Evolutionary conservation across 108 stramenopile genomes (phyloP).

Genomic region (Cylindrotheca fusiformis): DNA sequence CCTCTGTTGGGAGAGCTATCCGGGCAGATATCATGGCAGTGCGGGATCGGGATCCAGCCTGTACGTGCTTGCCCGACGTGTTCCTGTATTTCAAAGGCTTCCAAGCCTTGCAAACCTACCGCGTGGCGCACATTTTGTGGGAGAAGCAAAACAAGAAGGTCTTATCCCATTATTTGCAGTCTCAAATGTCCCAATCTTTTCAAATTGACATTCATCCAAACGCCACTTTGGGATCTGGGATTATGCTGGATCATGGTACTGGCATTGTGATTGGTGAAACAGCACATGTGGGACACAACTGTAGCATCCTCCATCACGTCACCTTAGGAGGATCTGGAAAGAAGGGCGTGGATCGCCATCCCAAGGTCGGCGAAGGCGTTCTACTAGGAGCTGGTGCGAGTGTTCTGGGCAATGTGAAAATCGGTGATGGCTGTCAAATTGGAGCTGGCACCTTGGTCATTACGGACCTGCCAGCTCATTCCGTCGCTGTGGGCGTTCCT

Average conservation of each 20-base stretch:
- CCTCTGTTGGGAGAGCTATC: constrained; percentile 47
- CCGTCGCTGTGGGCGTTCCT: constrained; percentile 49
- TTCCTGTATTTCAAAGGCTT: constrained; percentile 90
- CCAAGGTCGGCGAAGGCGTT: constrained; percentile 82
- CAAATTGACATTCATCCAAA: constrained; percentile 89
- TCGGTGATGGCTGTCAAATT: constrained; percentile 59
- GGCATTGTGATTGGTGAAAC: constrained; percentile 91
- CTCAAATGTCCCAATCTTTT: constrained; percentile 75
- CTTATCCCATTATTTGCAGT: constrained; percentile 78
- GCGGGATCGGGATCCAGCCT: constrained; percentile 75
- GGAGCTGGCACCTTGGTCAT: constrained; percentile 81
- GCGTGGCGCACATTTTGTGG: constrained; percentile 77
- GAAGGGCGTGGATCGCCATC: constrained; percentile 80
- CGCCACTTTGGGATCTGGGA: constrained; percentile 67
- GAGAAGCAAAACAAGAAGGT: constrained; percentile 42
- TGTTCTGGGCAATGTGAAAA: constrained; percentile 70
- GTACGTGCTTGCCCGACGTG: constrained; percentile 49
- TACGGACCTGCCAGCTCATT: constrained; percentile 60
- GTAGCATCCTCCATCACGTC: constrained; percentile 82
- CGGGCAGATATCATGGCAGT: constrained; percentile 78
- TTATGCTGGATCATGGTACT: constrained; percentile 85
- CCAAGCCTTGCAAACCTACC: constrained; percentile 83
- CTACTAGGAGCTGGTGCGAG: constrained; percentile 82
- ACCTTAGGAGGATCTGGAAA: constrained; percentile 86
- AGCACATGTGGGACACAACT: constrained; percentile 62